Evolutionary conservation across 192 early-diverging fungal species (phyloP).

Genomic region (Coemansia sp.): DNA sequence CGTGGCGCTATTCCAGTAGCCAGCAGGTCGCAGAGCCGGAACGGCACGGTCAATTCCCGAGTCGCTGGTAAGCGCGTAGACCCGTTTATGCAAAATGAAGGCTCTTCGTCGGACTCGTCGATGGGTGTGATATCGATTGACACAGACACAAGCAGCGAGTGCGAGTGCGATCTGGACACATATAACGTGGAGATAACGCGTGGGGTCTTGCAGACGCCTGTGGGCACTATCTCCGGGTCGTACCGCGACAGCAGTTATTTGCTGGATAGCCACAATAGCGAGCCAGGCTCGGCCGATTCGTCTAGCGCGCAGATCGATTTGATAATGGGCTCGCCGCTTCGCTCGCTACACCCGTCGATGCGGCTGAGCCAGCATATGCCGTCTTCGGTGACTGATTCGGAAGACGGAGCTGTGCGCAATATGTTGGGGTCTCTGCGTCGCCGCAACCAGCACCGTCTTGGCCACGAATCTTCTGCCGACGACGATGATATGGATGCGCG

Average conservation of each 20-base stretch:
- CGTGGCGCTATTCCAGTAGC: not conserved
- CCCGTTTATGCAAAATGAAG: not conserved
- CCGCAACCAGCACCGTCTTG: slow-evolving; percentile 13
- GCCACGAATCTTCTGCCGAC: slow-evolving; percentile 33
- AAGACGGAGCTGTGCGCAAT: slow-evolving; percentile 12
- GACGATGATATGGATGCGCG: slow-evolving; percentile 38
- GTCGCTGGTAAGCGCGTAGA: not conserved
- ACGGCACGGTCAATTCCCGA: not conserved
- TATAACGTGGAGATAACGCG: slow-evolving; percentile 6
- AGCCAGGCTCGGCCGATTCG: slow-evolving; percentile 8
- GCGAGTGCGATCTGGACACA: slow-evolving; percentile 15
- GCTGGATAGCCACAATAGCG: slow-evolving; percentile 6
- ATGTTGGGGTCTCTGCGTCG: slow-evolving; percentile 30
- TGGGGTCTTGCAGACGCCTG: slow-evolving; percentile 8
- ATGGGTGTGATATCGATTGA: slow-evolving; percentile 22
- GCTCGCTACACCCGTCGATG: slow-evolving; percentile 11
- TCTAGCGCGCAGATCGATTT: slow-evolving; percentile 26
- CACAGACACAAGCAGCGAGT: slow-evolving; percentile 22
- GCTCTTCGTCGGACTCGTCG: slow-evolving; percentile 5
- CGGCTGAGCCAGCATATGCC: slow-evolving; percentile 10
- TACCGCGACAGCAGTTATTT: slow-evolving; percentile 18
- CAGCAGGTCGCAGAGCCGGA: not conserved
- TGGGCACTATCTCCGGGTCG: slow-evolving; percentile 7
- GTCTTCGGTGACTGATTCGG: slow-evolving; percentile 19
- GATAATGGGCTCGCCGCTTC: slow-evolving; percentile 39